Conservation (phyloP, 2,329 filamentous ascomycete species). For the Phaeosphaeriaceae sp. region DNA sequence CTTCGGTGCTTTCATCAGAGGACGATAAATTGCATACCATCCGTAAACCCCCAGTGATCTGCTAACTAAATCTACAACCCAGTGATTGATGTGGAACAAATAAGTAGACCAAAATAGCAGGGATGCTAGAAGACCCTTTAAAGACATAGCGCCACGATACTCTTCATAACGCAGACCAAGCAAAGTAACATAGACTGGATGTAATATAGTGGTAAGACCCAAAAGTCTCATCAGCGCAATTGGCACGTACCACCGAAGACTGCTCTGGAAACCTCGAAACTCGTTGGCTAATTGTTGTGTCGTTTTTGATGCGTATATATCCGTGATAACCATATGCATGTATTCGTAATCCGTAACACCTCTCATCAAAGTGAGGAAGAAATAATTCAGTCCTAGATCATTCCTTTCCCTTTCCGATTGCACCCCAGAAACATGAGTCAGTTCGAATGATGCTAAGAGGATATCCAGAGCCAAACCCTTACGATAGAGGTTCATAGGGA, state of each 20-base stretch:
- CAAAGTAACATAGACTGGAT: not conserved
- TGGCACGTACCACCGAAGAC: not conserved
- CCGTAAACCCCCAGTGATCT: not conserved
- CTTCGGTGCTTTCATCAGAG: not conserved
- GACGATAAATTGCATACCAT: not conserved
- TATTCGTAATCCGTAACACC: not conserved
- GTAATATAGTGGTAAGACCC: not conserved
- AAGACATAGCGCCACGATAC: not conserved
- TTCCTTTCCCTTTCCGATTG: not conserved
- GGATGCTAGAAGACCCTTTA: not conserved
- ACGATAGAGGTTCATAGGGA: not conserved
- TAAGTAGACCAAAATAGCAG: not conserved
- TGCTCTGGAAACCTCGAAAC: not conserved
- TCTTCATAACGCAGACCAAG: not conserved
- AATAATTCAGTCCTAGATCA: not conserved
- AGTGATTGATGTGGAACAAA: not conserved
- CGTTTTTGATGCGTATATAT: not conserved
- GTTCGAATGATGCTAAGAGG: not conserved
- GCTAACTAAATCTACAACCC: not conserved
- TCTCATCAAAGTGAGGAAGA: not conserved
- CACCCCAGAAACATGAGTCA: not conserved
- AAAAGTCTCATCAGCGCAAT: not conserved
- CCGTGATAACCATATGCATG: not conserved
- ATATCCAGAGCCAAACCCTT: not conserved
- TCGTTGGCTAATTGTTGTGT: not conserved